Evolutionary conservation across 768 basidiomycete genomes (phyloP), one percentile per base, ranked within the genome.

Genomic region (Lanmaoa pseudosensibilis): DNA sequence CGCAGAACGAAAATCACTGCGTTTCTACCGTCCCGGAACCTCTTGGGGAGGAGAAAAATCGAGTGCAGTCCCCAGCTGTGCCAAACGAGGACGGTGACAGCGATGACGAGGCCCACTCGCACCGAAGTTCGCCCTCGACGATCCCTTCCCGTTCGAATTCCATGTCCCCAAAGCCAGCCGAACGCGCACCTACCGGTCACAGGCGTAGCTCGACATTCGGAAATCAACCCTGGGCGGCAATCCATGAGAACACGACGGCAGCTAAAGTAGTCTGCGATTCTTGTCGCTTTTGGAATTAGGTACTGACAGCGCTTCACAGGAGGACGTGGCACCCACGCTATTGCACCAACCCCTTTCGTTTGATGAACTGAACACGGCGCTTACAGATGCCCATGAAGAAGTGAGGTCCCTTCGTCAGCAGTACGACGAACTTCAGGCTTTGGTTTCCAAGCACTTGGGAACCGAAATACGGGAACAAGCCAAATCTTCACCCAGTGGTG

Each of bases 161-260:
- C 27, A 50, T 43, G 40, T 68, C 65, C 7, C 66, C 64, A 21
- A 55, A 36, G 18, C 64, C 46, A 3, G 34, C 40, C 21, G 36
- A 46, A 25, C 56, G 30, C 5, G n/a, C 52, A 5, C 3, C 48
- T 27, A 10, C 46, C 2, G 53, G 56, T 23, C 67, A 69, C 34
- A 47, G 61, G 16, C 66, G 66, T 10, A 69, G 61, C 21, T 67
- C 64, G 44, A 69, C 66, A 5, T 67, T 67, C 12, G 64, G 66
- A 37, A 61, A 50, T 34, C 61, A 60, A 15, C 61, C 55, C 16
- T 64, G 52, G 57, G 25, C 27, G 38, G 47, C 46, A 46, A 61
- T 61, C 8, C 52, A 59, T n/a, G 54, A 52, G 33, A 55, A 52
- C 19, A 19, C 15, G 34, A n/a, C 30, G 30, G 25, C 13, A 46